Evolutionary conservation across 2,329 filamentous ascomycete species (phyloP).

Genomic region (Simplicillium aogashimaense): DNA sequence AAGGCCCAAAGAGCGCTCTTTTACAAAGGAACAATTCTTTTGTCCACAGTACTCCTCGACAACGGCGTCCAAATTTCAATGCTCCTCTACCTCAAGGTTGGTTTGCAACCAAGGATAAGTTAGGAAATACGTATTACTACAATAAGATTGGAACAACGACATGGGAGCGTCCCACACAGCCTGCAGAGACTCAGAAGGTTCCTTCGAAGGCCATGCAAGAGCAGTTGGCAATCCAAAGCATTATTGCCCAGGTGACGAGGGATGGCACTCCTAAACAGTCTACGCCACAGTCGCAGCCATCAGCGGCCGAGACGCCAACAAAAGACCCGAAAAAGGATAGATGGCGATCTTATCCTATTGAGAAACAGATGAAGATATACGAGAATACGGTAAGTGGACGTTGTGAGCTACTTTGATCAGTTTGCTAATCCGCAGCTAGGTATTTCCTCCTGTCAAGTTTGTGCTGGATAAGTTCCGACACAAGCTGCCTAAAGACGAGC

Average conservation of each 20-base stretch:
- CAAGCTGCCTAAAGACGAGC: conserved; percentile 72
- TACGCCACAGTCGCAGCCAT: conserved; percentile 28
- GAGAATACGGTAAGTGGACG: conserved; percentile 69
- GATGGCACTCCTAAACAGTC: conserved; percentile 41
- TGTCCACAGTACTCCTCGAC: conserved; percentile 32
- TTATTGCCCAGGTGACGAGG: conserved; percentile 76
- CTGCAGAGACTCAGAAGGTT: conserved; percentile 53
- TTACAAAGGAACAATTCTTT: conserved; percentile 43
- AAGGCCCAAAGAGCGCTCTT: conserved; percentile 49
- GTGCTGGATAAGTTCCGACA: conserved; percentile 80
- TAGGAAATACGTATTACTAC: conserved; percentile 78
- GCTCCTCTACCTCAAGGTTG: conserved; percentile 69
- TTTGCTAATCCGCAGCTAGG: conserved; percentile 35
- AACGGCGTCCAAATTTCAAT: conserved; percentile 45
- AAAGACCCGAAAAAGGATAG: conserved; percentile 57
- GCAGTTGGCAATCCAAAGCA: conserved; percentile 69
- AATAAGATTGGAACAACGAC: conserved; percentile 67
- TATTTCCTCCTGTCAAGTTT: conserved; percentile 76
- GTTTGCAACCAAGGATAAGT: conserved; percentile 64
- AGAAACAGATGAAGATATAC: conserved; percentile 93
- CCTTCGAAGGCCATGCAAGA: conserved; percentile 54
- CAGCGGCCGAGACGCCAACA: conserved; percentile 42
- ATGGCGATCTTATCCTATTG: conserved; percentile 58
- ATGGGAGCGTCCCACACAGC: conserved; percentile 67
- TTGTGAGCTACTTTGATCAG: not conserved